Evolutionary conservation across 768 basidiomycete genomes (phyloP), one percentile per base, ranked within the genome.

Genomic region (Trametes cingulata): DNA sequence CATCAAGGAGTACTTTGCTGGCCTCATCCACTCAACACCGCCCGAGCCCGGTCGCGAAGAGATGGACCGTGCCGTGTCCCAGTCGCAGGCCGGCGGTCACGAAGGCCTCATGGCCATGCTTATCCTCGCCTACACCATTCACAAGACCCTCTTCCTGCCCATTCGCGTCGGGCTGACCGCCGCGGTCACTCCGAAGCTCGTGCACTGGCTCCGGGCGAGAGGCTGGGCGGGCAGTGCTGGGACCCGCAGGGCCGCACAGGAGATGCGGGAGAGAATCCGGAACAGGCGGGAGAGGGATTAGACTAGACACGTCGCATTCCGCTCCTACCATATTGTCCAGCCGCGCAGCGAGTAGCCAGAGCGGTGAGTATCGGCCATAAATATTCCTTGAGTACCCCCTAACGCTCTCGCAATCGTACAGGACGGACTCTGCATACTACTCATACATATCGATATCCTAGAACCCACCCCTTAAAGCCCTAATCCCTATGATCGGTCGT

Each of bases 71-170:
- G 68, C 75, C 13, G 65, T 68, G 6, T 65, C 71, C 22, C 71
- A 71, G 2, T 63, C 73, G 36, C 59, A 65, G 52, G 60, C 61
- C 43, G 72, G 73, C 1, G 82, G 87, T 1, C 81, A 85, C 8
- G 90, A 91, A 71, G 86, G 91, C 15, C 76, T 97, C 17, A 95
- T 93, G 73, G 94, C 96, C 25, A 95, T 97, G 86, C 74, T 97
- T 25, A 84, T 93, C 0, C 78, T 98, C 67, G 96, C 97, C 3
- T 99, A 95, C 74, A 89, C 91, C 19, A 85, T 99, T 52, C 97
- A 99, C 83, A 99, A 99, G 77, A 96, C 93, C 0, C 69, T 93
- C 1, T 91, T 98, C 70, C 71, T 98, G 20, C 97, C 97, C 9
- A 73, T 99, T 22, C 80, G 97, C 40, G 84, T 97, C 0, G 97